These are phyloP conservation scores for Fusarium tricinctum DNA, from an alignment of 2,329 filamentous ascomycete genomes.

Conservation along the genomic window DNA sequence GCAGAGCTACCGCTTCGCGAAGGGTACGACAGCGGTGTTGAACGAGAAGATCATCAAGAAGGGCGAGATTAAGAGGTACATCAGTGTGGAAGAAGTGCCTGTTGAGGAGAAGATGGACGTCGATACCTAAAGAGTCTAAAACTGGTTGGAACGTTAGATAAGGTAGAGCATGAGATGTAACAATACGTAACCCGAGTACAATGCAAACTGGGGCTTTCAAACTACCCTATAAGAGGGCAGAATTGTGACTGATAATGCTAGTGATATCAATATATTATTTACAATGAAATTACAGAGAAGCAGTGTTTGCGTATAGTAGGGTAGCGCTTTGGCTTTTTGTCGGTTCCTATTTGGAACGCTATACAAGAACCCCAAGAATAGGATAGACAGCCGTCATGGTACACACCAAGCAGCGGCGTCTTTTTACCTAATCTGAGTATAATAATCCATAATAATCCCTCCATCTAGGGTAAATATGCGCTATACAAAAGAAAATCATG, in stretches of 20 bases:
- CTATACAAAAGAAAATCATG: slow-evolving; percentile 38
- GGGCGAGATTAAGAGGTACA: slow-evolving; percentile 93
- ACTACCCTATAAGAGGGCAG: slow-evolving; percentile 20
- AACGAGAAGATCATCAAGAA: slow-evolving; percentile 97
- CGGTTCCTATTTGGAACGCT: slow-evolving; percentile 20
- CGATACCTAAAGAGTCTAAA: slow-evolving; percentile 62
- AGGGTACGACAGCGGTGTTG: slow-evolving; percentile 94
- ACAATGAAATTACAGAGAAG: slow-evolving; percentile 18
- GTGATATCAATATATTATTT: slow-evolving; percentile 23
- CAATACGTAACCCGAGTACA: slow-evolving; percentile 42
- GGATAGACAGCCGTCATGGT: slow-evolving; percentile 15
- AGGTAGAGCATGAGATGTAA: slow-evolving; percentile 46
- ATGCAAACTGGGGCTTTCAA: slow-evolving; percentile 36
- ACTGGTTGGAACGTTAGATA: slow-evolving; percentile 28
- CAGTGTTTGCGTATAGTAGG: background rate
- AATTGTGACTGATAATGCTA: slow-evolving; percentile 18
- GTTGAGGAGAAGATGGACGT: slow-evolving; percentile 80
- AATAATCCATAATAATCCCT: slow-evolving; percentile 22
- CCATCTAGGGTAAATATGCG: slow-evolving; percentile 28
- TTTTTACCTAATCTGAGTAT: slow-evolving; percentile 18
- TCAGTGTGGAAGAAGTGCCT: slow-evolving; percentile 88
- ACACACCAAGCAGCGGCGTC: slow-evolving; percentile 15
- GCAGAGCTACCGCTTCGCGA: slow-evolving; percentile 90
- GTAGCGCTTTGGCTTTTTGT: slow-evolving; percentile 2
- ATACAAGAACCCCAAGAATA: slow-evolving; percentile 39